phyloP scores from a whole-genome alignment of 768 basidiomycete genomes.

The Tulasnella sp. region DNA sequence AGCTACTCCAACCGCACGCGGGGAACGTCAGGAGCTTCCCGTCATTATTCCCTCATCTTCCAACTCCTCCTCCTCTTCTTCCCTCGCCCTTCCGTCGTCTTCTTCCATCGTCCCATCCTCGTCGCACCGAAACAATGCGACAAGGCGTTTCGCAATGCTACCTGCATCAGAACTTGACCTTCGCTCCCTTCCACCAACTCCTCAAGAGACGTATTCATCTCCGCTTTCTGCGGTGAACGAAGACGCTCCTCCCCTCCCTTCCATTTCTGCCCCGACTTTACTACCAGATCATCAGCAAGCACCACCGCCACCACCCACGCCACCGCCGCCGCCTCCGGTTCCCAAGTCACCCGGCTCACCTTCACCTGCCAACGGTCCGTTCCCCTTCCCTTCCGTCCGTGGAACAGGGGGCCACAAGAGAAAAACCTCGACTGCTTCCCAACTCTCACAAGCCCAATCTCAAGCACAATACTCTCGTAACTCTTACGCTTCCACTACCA shows the following conservation, averaged over 20 bases:
- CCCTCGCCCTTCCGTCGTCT: constrained; percentile 19
- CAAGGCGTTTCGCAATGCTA: constrained; percentile 9
- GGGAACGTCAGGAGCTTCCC: constrained; percentile 18
- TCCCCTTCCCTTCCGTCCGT: constrained; percentile 12
- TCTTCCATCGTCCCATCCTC: constrained; percentile 10
- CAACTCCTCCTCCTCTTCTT: background rate
- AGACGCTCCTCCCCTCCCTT: constrained; percentile 13
- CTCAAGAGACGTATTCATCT: constrained; percentile 17
- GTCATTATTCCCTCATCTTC: constrained; percentile 15
- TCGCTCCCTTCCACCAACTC: constrained; percentile 30
- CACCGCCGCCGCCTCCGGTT: constrained; percentile 11
- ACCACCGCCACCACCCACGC: constrained; percentile 15
- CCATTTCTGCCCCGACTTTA: background rate
- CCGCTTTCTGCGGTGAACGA: constrained; percentile 19
- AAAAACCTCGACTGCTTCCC: constrained; percentile 30
- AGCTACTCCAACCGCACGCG: constrained; percentile 21
- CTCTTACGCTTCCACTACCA: constrained; percentile 29
- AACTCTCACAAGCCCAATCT: constrained; percentile 11
- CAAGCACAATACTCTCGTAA: constrained; percentile 25
- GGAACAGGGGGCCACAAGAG: background rate
- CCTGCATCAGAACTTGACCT: constrained; percentile 24
- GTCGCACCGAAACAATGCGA: constrained; percentile 27
- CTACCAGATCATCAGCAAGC: background rate
- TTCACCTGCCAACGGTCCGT: background rate
- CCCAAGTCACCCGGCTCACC: constrained; percentile 11